Conservation (phyloP, 2,329 filamentous ascomycete genomes). For the Cordyceps cateniannulata region DNA sequence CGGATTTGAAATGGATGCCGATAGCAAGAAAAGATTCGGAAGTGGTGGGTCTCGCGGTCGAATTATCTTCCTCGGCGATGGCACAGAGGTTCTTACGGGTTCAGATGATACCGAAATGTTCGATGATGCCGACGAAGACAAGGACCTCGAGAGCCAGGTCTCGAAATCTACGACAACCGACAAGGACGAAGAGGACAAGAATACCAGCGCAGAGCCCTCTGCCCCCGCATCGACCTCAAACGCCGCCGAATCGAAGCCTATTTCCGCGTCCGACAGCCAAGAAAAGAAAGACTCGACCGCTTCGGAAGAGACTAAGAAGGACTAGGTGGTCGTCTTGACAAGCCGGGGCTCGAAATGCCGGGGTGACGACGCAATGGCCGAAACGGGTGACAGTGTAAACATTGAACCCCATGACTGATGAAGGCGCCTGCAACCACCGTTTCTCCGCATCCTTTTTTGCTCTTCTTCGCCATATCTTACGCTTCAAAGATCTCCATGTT, state of each 20-base stretch:
- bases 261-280: neutral
- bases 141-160: conserved; percentile 79
- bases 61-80: conserved; percentile 92
- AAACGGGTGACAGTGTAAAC: conserved; percentile 17
- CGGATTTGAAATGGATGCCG: conserved; percentile 69
- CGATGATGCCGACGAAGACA: conserved; percentile 77
- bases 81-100: conserved; percentile 85
- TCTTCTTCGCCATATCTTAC: neutral
- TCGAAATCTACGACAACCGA: conserved; percentile 45
- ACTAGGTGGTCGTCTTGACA: conserved; percentile 26
- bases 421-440: neutral
- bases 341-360: conserved; percentile 10
- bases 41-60: conserved; percentile 69
- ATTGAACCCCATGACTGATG: conserved; percentile 2
- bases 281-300: neutral
- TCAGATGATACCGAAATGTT: conserved; percentile 91
- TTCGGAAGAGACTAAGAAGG: conserved; percentile 28
- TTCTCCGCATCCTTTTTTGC: conserved; percentile 6
- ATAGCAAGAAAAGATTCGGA: conserved; percentile 58
- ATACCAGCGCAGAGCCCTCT: conserved; percentile 16
- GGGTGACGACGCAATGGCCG: conserved; percentile 10
- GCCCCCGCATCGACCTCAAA: conserved; percentile 8
- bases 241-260: conserved; percentile 13
- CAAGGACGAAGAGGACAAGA: conserved; percentile 15
- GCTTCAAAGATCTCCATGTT: conserved; percentile 1